Percentiles rank a stretch among this genome's conserved stretches.
Conservation (phyloP, 345 rosid species). For the Lepidium aucheri region DNA sequence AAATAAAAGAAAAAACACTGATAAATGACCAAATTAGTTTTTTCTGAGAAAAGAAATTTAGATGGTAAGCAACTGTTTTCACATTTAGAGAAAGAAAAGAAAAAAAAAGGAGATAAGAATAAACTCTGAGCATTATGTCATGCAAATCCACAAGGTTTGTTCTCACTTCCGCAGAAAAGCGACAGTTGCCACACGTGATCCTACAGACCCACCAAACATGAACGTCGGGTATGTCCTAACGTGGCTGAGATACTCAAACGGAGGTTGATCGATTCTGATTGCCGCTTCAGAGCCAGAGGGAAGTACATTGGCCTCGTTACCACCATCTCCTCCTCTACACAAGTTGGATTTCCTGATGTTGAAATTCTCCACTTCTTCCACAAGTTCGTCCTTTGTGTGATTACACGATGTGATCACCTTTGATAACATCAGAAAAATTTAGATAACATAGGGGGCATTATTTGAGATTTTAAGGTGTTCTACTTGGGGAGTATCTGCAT, state of each 20-base stretch:
- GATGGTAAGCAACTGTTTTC: slow-evolving; percentile 6
- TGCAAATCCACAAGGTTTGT: neutral
- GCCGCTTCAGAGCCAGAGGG: slow-evolving; percentile 31
- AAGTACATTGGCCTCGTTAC: slow-evolving; percentile 20
- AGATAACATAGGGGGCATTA: neutral
- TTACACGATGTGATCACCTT: slow-evolving; percentile 91
- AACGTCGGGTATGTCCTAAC: slow-evolving; percentile 84
- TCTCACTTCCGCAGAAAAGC: slow-evolving; percentile 67
- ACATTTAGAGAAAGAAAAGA: neutral
- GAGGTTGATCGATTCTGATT: slow-evolving; percentile 23
- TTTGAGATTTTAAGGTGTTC: neutral
- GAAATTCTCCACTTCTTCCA: slow-evolving; percentile 67
- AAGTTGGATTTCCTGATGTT: slow-evolving; percentile 39
- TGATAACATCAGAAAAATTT: neutral
- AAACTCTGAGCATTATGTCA: neutral
- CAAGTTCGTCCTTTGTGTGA: slow-evolving; percentile 77
- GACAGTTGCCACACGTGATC: slow-evolving; percentile 91
- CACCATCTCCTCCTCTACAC: slow-evolving; percentile 29
- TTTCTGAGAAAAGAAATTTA: neutral
- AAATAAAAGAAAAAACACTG: neutral
- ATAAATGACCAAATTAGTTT: slow-evolving; percentile 2
- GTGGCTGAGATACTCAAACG: slow-evolving; percentile 63
- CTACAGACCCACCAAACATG: slow-evolving; percentile 77
- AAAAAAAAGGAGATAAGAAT: neutral
- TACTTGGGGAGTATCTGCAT: neutral